Conservation (phyloP, 345 rosid species). For the Linum usitatissimum region DNA sequence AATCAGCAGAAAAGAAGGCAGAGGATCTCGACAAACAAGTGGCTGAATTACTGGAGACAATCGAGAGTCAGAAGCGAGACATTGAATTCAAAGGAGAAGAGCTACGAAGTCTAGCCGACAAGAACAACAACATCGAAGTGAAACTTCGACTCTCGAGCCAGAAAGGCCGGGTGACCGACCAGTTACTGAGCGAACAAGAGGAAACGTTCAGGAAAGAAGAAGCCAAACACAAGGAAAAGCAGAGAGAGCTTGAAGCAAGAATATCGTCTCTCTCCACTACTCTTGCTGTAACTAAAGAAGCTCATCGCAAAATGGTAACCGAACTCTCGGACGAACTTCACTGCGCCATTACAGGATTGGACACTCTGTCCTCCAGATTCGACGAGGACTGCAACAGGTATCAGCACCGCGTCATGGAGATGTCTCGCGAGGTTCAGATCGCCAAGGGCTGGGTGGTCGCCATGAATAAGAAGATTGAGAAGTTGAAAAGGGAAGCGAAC, state of each 20-base stretch:
- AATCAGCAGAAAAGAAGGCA: constrained; percentile 19
- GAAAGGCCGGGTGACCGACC: constrained; percentile 69
- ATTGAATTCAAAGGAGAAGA: constrained; percentile 81
- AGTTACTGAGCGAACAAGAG: constrained; percentile 64
- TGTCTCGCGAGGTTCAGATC: constrained; percentile 28
- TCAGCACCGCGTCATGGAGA: constrained; percentile 28
- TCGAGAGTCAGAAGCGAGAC: constrained; percentile 57
- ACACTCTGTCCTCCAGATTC: constrained; percentile 27
- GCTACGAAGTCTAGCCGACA: constrained; percentile 7
- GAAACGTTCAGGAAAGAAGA: constrained; percentile 49
- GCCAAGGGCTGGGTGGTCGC: constrained; percentile 60
- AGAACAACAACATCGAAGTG: constrained; percentile 24
- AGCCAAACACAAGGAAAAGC: constrained; percentile 53
- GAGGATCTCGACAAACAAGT: constrained; percentile 8
- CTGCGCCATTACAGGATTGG: constrained; percentile 27
- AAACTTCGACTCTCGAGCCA: constrained; percentile 85
- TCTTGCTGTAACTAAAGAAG: constrained; percentile 28
- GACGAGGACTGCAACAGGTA: constrained; percentile 31
- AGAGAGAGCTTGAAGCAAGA: constrained; percentile 45
- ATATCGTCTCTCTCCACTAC: constrained; percentile 23
- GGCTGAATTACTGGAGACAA: constrained; percentile 36
- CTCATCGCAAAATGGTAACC: constrained; percentile 35
- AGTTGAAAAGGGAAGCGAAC: constrained; percentile 24
- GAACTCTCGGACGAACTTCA: constrained; percentile 33
- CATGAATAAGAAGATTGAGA: constrained; percentile 29